These are phyloP conservation scores for Perkinsela sp. DNA, from an alignment of 208 protist genomes.

Conservation along the genomic window DNA sequence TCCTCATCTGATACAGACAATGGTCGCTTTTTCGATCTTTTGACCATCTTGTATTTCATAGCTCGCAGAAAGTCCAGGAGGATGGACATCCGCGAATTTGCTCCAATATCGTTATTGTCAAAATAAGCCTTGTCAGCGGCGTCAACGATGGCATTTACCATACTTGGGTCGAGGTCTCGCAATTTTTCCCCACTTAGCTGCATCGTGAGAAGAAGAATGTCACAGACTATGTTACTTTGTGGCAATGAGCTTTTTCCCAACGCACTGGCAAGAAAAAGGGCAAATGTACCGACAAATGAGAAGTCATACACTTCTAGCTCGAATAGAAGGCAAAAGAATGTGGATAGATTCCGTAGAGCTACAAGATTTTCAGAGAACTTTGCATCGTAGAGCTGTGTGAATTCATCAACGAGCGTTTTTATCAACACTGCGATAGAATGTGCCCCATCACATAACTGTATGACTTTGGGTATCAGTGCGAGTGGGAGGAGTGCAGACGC, in stretches of 20 bases:
- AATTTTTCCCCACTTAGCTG: not conserved
- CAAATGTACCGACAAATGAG: not conserved
- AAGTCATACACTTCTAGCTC: not conserved
- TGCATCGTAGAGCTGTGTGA: not conserved
- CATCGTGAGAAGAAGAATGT: not conserved
- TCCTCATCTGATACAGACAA: not conserved
- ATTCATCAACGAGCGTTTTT: not conserved
- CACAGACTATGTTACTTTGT: not conserved
- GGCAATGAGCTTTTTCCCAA: not conserved
- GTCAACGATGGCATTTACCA: not conserved
- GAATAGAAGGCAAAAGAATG: not conserved
- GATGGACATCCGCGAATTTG: not conserved
- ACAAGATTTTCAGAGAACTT: not conserved
- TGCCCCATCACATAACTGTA: not conserved
- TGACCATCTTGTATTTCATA: not conserved
- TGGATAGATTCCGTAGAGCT: not conserved
- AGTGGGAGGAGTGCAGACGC: not conserved
- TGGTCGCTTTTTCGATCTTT: not conserved
- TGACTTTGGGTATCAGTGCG: not conserved
- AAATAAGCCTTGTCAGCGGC: not conserved
- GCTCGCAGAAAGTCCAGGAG: not conserved
- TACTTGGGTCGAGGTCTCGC: not conserved
- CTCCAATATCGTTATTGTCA: not conserved
- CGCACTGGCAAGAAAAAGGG: not conserved
- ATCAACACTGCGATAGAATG: not conserved